Evolutionary conservation across 768 basidiomycete genomes (phyloP), one percentile per base, ranked within the genome.

Genomic region (Nevesoporus exiguus): DNA sequence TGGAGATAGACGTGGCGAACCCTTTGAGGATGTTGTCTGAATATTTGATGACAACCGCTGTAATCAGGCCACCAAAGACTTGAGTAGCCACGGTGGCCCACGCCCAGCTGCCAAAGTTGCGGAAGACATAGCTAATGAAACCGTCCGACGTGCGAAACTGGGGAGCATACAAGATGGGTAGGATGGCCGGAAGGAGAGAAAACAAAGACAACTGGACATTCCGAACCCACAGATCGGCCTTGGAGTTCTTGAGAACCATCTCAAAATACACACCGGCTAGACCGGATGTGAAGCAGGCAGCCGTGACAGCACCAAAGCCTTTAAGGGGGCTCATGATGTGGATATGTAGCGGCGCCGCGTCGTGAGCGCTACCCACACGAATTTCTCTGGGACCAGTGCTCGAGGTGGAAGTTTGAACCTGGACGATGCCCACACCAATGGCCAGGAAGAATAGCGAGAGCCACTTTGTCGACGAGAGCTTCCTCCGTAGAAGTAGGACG

Each of bases 31-130:
- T 92, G 68, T 97, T 98, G 72, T 94, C 93, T 52, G 90, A 90
- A 67, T 98, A 96, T 70, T 95, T 93, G 80, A 98, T 98, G 54
- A 98, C 97, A 29, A 98, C 71, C 1, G 97, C 96, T 5, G 96
- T 98, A 57, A 98, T 71, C 42, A 98, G 77, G 1, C 97, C 96
- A 27, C 97, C 97, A 54, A 95, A 80, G 34, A 97, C 95, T 71
- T 98, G 94, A 25, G 85, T 85, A 22, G 74, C 68, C 25, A 99
- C 94, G 1, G 94, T 96, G 19, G 91, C 90, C 88, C 94, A 94
- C 0, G 97, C 97, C 94, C 94, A 99, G 3, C 75, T 74, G 19
- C 90, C 92, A 69, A 98, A 99, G 71, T 98, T 85, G 56, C 80
- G 79, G 72, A 98, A 90, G 33, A 94, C 72, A 63, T 78, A 77